Conservation (phyloP, 345 rosid genomes). For the Moricandia moricandioides region DNA sequence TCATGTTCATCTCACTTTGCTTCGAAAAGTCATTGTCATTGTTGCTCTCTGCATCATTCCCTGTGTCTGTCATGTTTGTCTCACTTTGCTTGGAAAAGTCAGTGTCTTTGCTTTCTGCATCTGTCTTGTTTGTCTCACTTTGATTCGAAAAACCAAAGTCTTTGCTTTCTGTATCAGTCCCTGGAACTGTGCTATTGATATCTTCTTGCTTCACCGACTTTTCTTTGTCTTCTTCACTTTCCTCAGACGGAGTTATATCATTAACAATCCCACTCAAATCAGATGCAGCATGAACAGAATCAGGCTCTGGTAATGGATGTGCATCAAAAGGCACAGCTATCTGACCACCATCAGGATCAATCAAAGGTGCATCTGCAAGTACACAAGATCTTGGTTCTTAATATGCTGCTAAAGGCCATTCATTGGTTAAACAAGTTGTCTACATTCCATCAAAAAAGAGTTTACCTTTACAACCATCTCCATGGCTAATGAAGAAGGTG, state of each 20-base stretch:
- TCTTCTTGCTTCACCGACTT: background rate
- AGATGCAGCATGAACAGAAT: slow-evolving; percentile 15
- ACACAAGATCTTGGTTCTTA: slow-evolving; percentile 11
- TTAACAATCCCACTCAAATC: slow-evolving; percentile 1
- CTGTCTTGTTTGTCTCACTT: slow-evolving; percentile 3
- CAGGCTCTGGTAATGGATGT: slow-evolving; percentile 27
- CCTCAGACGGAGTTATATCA: background rate
- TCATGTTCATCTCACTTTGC: slow-evolving; percentile 4
- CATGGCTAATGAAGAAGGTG: slow-evolving; percentile 60
- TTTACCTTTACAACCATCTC: slow-evolving; percentile 61
- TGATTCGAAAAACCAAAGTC: background rate
- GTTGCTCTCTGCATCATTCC: slow-evolving; percentile 18
- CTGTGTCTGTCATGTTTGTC: slow-evolving; percentile 6
- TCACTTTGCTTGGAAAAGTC: slow-evolving; percentile 6
- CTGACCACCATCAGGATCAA: slow-evolving; percentile 5
- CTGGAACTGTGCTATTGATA: slow-evolving; percentile 7
- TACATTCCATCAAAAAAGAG: background rate
- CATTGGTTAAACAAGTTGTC: background rate
- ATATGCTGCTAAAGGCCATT: slow-evolving; percentile 2
- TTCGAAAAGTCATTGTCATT: background rate
- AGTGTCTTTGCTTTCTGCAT: slow-evolving; percentile 26
- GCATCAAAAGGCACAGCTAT: slow-evolving; percentile 33
- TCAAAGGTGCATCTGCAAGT: slow-evolving; percentile 50
- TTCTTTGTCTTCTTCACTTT: slow-evolving; percentile 8
- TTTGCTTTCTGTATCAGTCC: slow-evolving; percentile 29